These are phyloP conservation scores for Massarina eburnea DNA, from an alignment of 2,329 filamentous ascomycete genomes.

Conservation along the genomic window DNA sequence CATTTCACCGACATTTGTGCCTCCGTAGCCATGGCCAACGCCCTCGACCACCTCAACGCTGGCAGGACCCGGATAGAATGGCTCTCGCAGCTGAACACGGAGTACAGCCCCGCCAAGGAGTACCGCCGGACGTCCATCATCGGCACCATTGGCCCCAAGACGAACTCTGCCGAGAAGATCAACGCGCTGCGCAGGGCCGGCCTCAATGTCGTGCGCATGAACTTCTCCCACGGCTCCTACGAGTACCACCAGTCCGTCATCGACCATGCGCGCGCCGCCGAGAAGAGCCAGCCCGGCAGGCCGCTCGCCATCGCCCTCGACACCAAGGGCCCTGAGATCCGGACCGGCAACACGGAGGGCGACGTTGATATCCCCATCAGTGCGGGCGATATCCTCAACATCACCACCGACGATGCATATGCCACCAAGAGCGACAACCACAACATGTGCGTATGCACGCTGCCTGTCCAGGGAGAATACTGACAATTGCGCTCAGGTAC, in stretches of 20 bases:
- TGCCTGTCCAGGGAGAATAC: not conserved
- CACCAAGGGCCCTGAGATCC: constrained; percentile 83
- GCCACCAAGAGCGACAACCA: constrained; percentile 79
- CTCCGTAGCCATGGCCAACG: constrained; percentile 61
- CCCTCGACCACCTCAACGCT: constrained; percentile 73
- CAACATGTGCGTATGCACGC: constrained; percentile 75
- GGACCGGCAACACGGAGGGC: constrained; percentile 72
- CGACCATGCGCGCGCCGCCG: constrained; percentile 88
- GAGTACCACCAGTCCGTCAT: constrained; percentile 99
- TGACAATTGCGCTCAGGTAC: constrained; percentile 62
- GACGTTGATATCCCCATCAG: constrained; percentile 79
- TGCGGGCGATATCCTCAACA: constrained; percentile 83
- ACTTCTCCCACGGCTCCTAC: constrained; percentile 94
- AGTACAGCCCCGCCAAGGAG: constrained; percentile 82
- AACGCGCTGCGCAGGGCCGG: constrained; percentile 88
- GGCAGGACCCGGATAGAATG: constrained; percentile 72
- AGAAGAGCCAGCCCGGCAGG: constrained; percentile 74
- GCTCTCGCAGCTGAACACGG: constrained; percentile 81
- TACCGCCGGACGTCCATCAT: constrained; percentile 98
- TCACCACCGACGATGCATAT: constrained; percentile 95
- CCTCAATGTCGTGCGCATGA: constrained; percentile 99
- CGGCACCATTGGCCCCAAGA: constrained; percentile 98
- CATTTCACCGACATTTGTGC: constrained; percentile 5
- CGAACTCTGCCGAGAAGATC: constrained; percentile 96
- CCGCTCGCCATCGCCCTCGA: constrained; percentile 93